Percentiles rank a stretch among this genome's conserved stretches.
phyloP scores from a whole-genome alignment of 2,329 filamentous ascomycete species.

The Ceratocystiopsis sp. region DNA sequence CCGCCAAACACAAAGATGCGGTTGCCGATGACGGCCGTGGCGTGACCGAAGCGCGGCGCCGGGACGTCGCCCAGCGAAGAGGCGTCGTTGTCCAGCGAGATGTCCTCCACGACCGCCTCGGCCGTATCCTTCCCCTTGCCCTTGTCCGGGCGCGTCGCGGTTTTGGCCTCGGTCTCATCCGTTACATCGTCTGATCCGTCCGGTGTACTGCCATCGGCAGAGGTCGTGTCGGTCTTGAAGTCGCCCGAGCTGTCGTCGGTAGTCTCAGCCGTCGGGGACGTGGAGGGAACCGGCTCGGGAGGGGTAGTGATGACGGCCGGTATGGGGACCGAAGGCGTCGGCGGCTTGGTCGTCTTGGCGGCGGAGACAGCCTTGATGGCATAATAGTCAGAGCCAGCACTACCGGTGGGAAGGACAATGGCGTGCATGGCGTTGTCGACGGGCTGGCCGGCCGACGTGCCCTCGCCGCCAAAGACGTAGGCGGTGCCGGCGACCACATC shows the following conservation, averaged over 20 bases:
- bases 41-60: constrained; percentile 53
- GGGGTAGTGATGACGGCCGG: constrained; percentile 8
- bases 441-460: constrained; percentile 35
- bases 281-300: constrained; percentile 8
- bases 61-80: constrained; percentile 33
- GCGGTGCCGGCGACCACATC: constrained; percentile 40
- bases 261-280: too few species aligned
- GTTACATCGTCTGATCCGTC: constrained; percentile 9
- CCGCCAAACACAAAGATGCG: constrained; percentile 73
- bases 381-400: constrained; percentile 42
- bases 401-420: constrained; percentile 41
- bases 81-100: constrained; percentile 15
- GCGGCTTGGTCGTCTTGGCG: not conserved
- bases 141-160: constrained; percentile 14
- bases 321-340: constrained; percentile 13
- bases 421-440: constrained; percentile 58
- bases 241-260: too few species aligned
- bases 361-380: constrained; percentile 29
- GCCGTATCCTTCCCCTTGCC: constrained; percentile 14
- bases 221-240: too few species aligned
- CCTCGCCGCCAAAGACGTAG: constrained; percentile 60
- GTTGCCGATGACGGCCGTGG: constrained; percentile 48
- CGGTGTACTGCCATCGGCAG: too few species aligned
- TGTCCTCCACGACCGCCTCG: constrained; percentile 2
- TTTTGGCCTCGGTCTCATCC: constrained; percentile 11